phyloP scores from a whole-genome alignment of 306 rosid species.

The Gillenia trifoliata region DNA sequence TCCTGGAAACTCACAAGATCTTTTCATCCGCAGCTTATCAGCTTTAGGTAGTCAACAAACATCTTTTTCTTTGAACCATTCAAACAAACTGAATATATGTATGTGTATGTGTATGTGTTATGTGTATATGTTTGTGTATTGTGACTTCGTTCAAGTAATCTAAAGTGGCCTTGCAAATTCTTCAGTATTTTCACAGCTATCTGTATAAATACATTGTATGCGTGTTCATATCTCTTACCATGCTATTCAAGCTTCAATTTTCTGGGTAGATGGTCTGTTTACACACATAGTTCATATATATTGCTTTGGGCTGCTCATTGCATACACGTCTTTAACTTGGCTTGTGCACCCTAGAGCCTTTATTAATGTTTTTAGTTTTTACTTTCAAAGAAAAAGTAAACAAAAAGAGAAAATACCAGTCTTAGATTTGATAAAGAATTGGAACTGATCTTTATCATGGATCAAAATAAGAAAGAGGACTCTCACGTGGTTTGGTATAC shows the following conservation, averaged over 20 bases:
- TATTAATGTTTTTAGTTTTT: background rate
- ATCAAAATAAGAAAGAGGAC: no score
- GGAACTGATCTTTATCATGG: no score
- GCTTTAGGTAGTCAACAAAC: conserved; percentile 65
- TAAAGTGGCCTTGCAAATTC: background rate
- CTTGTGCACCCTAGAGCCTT: background rate
- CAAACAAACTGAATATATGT: background rate
- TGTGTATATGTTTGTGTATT: background rate
- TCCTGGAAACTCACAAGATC: conserved; percentile 98
- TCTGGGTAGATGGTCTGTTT: background rate
- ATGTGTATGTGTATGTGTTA: no score
- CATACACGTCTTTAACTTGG: background rate
- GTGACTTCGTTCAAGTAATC: background rate
- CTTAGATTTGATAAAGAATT: background rate
- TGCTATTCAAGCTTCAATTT: background rate
- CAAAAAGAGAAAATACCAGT: background rate
- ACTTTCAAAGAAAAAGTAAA: background rate
- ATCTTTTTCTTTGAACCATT: conserved; percentile 8
- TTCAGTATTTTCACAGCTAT: background rate
- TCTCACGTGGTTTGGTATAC: background rate
- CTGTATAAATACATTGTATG: background rate
- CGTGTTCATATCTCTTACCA: background rate
- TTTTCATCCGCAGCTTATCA: conserved; percentile 77
- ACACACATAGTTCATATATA: background rate
- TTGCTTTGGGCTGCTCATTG: background rate